Conservation (phyloP, 2,329 filamentous ascomycete species). For the Sclerotiophoma versabilis region DNA sequence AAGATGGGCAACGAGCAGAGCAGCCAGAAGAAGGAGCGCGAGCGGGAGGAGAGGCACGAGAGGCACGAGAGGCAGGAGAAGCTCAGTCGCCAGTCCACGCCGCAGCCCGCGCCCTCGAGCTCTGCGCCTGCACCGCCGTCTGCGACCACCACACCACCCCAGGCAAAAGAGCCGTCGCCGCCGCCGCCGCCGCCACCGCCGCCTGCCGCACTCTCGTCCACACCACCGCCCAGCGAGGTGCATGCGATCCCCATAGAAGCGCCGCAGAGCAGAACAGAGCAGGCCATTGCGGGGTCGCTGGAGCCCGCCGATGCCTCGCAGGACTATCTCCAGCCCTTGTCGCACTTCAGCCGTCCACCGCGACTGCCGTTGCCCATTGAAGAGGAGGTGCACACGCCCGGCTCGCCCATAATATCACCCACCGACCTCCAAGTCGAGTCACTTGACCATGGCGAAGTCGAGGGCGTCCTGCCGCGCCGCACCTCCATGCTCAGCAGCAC, state of each 20-base stretch:
- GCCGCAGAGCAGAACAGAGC: conserved; percentile 9
- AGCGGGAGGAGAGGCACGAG: conserved; percentile 7
- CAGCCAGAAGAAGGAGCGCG: conserved; percentile 35
- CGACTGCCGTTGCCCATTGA: conserved; percentile 92
- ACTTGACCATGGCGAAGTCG: conserved; percentile 53
- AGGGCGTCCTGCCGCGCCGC: conserved; percentile 63
- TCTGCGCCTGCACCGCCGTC: conserved; percentile 41
- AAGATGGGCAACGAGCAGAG: conserved; percentile 53
- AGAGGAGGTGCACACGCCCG: conserved; percentile 86
- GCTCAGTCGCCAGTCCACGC: conserved; percentile 17
- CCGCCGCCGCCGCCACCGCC: conserved; percentile 3
- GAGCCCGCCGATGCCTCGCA: conserved; percentile 39
- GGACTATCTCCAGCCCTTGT: conserved; percentile 50
- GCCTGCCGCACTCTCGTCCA: neutral
- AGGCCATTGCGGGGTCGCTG: conserved; percentile 26
- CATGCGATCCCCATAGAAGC: conserved; percentile 48
- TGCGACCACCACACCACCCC: conserved; percentile 27
- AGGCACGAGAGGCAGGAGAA: conserved; percentile 8
- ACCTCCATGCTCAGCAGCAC: conserved; percentile 62
- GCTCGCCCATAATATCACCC: conserved; percentile 84
- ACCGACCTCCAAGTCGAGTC: conserved; percentile 63
- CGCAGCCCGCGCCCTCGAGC: conserved; percentile 8
- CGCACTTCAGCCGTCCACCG: conserved; percentile 72
- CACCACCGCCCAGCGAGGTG: conserved; percentile 33
- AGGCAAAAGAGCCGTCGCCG: conserved; percentile 8